Base-by-base conservation (phyloP, 2,329 filamentous ascomycete genomes). In the Exutisphaerella laricina region DNA sequence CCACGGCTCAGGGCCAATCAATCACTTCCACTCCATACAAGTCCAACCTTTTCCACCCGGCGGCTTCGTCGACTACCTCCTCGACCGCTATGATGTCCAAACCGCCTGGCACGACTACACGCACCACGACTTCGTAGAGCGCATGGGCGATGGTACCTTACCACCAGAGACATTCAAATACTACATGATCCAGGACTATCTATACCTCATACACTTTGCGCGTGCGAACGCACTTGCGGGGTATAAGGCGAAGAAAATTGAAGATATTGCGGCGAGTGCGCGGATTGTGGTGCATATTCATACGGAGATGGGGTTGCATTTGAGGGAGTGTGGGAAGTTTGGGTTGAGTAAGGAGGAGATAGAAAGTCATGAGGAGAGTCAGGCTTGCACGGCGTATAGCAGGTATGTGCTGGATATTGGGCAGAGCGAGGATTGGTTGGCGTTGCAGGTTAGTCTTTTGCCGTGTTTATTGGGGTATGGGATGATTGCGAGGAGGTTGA, bases 401-500 rank as follows among this genome's bases (percentile, higher is more conserved):
- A 57, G 61, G 61, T 95, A 90, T 63, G 83, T 95, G 18, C 79
- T 96, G 41, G 90, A 97, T 58, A 75, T 95, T 14, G 90, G 90
- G 5, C 80, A 88, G 55, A 88, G 84, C 1, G 80, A 92, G 60
- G 88, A 95, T 68, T 94, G 84, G 81, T 73, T 96, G 32, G 88
- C 82, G 3, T 75, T 97, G 7, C 88, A 95, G 58, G 72, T 96
- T 49, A 82, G 87, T 4, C 73, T 96, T 41, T 80, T 89, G 10
- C 88, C 90, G 0, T 96, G 90, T 61, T 72, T 95, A 22, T 75
- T 96, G n/a, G 90, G 90, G 30, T 96, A 97, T 62, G 83, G 83
- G 7, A 78, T 79, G 43, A 85, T 94, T 46, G 90, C 86, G 4
- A 74, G 75, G 56, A 77, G 86, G 56, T 71, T 95, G 3, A 73